Base-by-base conservation (phyloP, 169 alveolate genomes). In the Besnoitia besnoiti region DNA sequence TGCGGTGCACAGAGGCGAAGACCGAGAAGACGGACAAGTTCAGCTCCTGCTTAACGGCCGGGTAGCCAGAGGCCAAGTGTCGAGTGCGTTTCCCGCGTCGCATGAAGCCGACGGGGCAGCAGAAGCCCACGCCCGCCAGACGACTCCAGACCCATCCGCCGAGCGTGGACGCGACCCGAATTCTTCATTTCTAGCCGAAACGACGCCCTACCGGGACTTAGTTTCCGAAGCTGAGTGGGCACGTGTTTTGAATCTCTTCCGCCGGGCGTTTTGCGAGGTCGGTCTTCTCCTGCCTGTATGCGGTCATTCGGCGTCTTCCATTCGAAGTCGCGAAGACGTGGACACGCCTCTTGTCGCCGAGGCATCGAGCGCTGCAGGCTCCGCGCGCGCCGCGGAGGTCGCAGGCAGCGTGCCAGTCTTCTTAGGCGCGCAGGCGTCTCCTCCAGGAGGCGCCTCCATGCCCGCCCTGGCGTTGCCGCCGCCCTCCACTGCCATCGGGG, bases 261-360 rank as follows among this genome's bases (percentile, higher is more conserved):
- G 87, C n/a, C 49, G 55, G 87, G 50, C 87, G 42, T 77, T 77
- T 27, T 77, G 87, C 59, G 87, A 77, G 40, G 30, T 44, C 4
- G 87, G 87, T 1, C 49, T 77, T 10, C 49, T 40, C 16, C 87
- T 77, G 27, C 87, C 87, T 40, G 87, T 77, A 14, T 77, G 87
- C 47, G 3, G 87, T 0, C 87, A n/a, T n/a, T n/a, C 3, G 61
- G 35, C 82, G 16, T 19, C 82, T 73, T 4, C 46, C 82, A 21
- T n/a, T 55, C 33, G 67, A 3, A 55, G n/a, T 55, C 67, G n/a
- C 5, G 30, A 3, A 19, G 67, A 55, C 67, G 67, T 19, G 67
- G n/a, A n/a, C n/a, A n/a, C n/a, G n/a, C n/a, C n/a, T n/a, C n/a
- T n/a, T n/a, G n/a, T n/a, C n/a, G n/a, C n/a, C n/a, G n/a, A n/a